Percentiles rank a stretch among this genome's conserved stretches.
Evolutionary conservation across 768 basidiomycete species (phyloP).

Genomic region (Hydnum rufescens): DNA sequence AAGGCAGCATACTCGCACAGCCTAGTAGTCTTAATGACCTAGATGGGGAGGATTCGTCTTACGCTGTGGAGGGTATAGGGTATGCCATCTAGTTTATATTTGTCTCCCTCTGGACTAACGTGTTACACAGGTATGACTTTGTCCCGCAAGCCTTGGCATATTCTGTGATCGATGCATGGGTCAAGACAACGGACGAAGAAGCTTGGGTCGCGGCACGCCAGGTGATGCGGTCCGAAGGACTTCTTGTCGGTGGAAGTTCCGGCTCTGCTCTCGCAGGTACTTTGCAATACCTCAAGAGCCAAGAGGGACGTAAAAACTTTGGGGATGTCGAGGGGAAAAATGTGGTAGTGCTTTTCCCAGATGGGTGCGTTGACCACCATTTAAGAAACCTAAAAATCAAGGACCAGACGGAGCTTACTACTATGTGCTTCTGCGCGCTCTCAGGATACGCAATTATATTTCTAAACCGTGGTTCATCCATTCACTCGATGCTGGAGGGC

Average conservation of each 20-base stretch:
- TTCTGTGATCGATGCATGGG: conserved; percentile 51
- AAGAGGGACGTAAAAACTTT: conserved; percentile 35
- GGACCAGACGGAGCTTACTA: not conserved
- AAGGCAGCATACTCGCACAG: conserved; percentile 71
- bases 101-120: not conserved
- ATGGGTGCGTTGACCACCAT: conserved; percentile 41
- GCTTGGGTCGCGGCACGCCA: conserved; percentile 55
- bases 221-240: conserved; percentile 68
- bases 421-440: not conserved
- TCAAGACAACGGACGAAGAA: conserved; percentile 69
- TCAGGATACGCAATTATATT: conserved; percentile 83
- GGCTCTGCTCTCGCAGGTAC: conserved; percentile 71
- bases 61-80: conserved; percentile 91
- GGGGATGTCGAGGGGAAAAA: conserved; percentile 57
- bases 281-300: conserved; percentile 53
- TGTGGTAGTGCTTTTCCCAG: conserved; percentile 75
- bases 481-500: conserved; percentile 29
- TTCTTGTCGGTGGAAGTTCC: conserved; percentile 85
- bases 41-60: conserved; percentile 30
- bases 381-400: not conserved
- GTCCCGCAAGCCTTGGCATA: conserved; percentile 72
- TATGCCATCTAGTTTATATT: conserved; percentile 12
- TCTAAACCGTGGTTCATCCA: conserved; percentile 81
- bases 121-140: conserved; percentile 45
- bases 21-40: conserved; percentile 41